Percentiles rank a stretch among this genome's conserved stretches.
Evolutionary conservation across 2,329 filamentous ascomycete genomes (phyloP).

Genomic region (Phyllachora maydis): DNA sequence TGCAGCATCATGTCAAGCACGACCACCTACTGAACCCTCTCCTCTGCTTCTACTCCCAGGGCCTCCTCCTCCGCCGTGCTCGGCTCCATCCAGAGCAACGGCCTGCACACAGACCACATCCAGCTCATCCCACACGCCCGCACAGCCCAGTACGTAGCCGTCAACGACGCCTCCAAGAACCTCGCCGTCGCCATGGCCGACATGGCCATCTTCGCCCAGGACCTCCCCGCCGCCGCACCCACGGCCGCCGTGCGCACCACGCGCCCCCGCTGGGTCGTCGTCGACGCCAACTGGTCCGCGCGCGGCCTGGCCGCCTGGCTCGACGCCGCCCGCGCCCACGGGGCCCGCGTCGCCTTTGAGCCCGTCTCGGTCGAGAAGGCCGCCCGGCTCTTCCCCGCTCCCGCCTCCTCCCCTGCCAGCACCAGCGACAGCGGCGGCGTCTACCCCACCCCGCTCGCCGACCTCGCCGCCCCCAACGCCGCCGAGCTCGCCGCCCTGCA

Average conservation of each 20-base stretch:
- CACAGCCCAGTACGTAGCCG: constrained; percentile 79
- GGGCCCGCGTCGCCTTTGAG: constrained; percentile 55
- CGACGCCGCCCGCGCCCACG: constrained; percentile 29
- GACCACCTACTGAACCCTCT: too few relatives aligned
- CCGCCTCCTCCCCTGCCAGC: too few relatives aligned
- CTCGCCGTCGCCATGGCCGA: constrained; percentile 90
- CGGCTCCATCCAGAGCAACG: constrained; percentile 28
- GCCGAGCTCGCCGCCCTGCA: constrained; percentile 71
- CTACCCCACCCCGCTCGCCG: constrained; percentile 43
- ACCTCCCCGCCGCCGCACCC: constrained; percentile 26
- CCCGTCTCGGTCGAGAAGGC: constrained; percentile 76
- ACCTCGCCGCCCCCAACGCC: constrained; percentile 65
- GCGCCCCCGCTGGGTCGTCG: constrained; percentile 55
- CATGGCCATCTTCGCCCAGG: constrained; percentile 63
- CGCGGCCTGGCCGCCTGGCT: constrained; percentile 48
- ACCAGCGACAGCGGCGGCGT: constrained; percentile 12
- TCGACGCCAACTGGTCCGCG: constrained; percentile 74
- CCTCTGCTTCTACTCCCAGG: too few relatives aligned
- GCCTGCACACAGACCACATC: constrained; percentile 47
- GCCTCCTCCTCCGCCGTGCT: background rate
- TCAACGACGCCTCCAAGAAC: constrained; percentile 70
- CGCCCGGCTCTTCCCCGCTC: constrained; percentile 43
- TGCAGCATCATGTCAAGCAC: too few relatives aligned
- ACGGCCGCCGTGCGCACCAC: constrained; percentile 31
- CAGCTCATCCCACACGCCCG: constrained; percentile 32